Evolutionary conservation across 2,329 filamentous ascomycete genomes (phyloP), one percentile per base, ranked within the genome.

Genomic region (Diaporthe helianthi): DNA sequence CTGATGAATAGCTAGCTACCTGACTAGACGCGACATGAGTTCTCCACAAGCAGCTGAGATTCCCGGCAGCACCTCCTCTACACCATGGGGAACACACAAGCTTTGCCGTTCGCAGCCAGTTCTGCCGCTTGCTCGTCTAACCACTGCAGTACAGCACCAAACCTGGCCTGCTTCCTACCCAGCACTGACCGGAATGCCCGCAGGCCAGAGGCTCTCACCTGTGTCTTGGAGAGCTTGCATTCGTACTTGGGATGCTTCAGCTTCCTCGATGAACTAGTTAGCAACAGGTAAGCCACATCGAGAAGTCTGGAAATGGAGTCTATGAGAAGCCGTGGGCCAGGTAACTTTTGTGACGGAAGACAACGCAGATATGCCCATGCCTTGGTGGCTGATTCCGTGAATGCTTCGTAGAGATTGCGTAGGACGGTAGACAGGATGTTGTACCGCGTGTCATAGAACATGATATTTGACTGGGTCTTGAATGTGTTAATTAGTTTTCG

Each of bases 401-500:
- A 95, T 38, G 89, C 89, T n/a, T 86, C 85, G 75, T 90, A 87
- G 4, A 98, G 82, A 74, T 96, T 97, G n/a, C 81, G 79, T 5
- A 95, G 83, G 15, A 96, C 91, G 0, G 90, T 92, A 4, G 78
- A 73, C 9, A 86, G 77, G 4, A 89, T 87, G 80, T 98, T 98
- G 82, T 95, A 90, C 4, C 84, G 80, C 5, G 92, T 92, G 78
- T 97, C 93, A 74, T 93, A 90, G 78, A 93, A 92, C 89, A 97
- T 94, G 61, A 89, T 83, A 74, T 96, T 92, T 64, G 94, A 90
- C 77, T 97, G 93, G 65, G 96, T 89, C 78, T 94, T 94, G 83
- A 98, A 93, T 4, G 89, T 81, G 74, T 85, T 89, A 51, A 97
- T 82, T 17, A 93, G 85, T 80, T 96, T 98, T 60, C 92, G 88